These are phyloP conservation scores for Pseudogymnoascus sp. DNA, from an alignment of 2,329 filamentous ascomycete genomes.

Conservation along the genomic window DNA sequence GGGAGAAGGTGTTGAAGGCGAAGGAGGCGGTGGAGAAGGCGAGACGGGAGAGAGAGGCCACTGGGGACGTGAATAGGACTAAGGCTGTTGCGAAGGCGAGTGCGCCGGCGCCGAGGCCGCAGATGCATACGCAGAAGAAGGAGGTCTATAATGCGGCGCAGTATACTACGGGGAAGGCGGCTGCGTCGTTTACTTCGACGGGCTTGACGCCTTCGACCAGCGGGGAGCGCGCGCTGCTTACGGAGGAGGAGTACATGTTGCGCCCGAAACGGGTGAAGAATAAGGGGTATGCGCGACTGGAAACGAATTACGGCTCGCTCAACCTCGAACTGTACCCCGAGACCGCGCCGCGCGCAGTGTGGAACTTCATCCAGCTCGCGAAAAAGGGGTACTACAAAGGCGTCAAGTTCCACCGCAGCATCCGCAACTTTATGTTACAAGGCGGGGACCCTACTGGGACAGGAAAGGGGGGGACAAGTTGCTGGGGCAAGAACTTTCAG, in stretches of 20 bases:
- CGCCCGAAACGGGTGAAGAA: constrained; percentile 80
- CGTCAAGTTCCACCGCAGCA: constrained; percentile 85
- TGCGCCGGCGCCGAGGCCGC: constrained; percentile 28
- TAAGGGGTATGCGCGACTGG: constrained; percentile 85
- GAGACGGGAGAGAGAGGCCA: constrained; percentile 60
- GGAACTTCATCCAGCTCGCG: constrained; percentile 87
- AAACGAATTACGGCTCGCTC: constrained; percentile 75
- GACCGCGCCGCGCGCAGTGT: constrained; percentile 84
- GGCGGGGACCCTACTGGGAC: constrained; percentile 91
- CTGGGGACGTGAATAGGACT: constrained; percentile 48
- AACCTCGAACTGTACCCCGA: constrained; percentile 89
- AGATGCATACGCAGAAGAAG: constrained; percentile 49
- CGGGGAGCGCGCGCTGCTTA: constrained; percentile 74
- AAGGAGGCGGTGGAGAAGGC: constrained; percentile 92
- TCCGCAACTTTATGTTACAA: constrained; percentile 95
- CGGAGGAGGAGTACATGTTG: constrained; percentile 94
- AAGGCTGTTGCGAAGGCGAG: constrained; percentile 29
- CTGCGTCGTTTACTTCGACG: constrained; percentile 91
- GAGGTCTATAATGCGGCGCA: constrained; percentile 75
- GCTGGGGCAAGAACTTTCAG: constrained; percentile 90
- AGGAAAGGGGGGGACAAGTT: constrained; percentile 77
- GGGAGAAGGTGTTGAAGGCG: constrained; percentile 77
- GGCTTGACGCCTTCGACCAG: constrained; percentile 88
- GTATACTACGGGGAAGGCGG: constrained; percentile 84
- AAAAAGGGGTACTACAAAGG: constrained; percentile 85